phyloP scores from a whole-genome alignment of 202 grass and related monocot species.

The Zizania palustris region DNA sequence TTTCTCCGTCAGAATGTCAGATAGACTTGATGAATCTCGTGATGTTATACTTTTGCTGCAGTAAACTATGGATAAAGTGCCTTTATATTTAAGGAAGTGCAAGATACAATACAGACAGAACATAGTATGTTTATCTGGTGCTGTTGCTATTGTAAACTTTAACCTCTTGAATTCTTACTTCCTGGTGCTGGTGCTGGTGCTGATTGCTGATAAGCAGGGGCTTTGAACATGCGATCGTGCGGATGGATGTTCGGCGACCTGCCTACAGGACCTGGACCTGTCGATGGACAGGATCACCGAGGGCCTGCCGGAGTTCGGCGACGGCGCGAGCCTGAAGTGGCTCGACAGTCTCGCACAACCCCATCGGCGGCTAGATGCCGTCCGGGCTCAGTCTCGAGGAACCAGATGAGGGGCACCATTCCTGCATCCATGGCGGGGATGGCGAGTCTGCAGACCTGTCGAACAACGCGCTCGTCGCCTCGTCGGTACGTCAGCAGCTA shows the following conservation, averaged over 20 bases:
- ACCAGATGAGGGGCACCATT: slow-evolving; percentile 56
- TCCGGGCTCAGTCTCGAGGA: slow-evolving; percentile 65
- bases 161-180: neutral
- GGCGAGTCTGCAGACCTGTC: slow-evolving; percentile 53
- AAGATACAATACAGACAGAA: neutral
- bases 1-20: neutral
- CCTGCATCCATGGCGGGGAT: slow-evolving; percentile 63
- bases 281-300: no score
- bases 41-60: neutral
- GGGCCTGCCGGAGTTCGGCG: no score
- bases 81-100: slow-evolving; percentile 6
- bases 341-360: slow-evolving; percentile 67
- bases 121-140: neutral
- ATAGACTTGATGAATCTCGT: neutral
- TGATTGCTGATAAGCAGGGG: neutral
- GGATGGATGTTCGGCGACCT: no score
- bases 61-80: neutral
- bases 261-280: no score
- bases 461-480: slow-evolving; percentile 53
- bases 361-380: slow-evolving; percentile 64
- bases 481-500: no score
- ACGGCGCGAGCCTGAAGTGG: no score
- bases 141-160: neutral
- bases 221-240: slow-evolving; percentile 6
- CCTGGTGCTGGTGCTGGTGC: neutral